Base-by-base conservation (phyloP, 2,329 filamentous ascomycete species). In the Botrytis deweyae region DNA sequence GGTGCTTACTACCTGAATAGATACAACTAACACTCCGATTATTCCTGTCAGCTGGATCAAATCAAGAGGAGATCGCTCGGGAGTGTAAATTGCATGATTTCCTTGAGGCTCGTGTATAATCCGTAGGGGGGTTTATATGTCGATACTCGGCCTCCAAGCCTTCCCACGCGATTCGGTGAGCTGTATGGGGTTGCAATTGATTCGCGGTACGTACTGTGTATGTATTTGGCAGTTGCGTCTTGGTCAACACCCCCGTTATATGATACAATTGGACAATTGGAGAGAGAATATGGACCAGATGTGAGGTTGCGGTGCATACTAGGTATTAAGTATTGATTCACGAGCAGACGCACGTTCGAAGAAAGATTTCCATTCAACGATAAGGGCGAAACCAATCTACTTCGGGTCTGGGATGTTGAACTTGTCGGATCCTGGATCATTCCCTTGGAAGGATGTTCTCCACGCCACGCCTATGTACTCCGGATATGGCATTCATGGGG, bases 351-450 rank as follows among this genome's bases (percentile, higher is more conserved):
- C 64, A 66, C 64, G 42, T 68, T 68, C 49, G 49, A 68, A 33
- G 49, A 58, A 58, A 40, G 46, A 55, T 42, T 68, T 55, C 65
- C 65, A 38, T 18, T 49, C 66, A 58, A 68, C 49, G 65, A 68
- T 58, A 68, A 68, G 46, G 38, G 66, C 66, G 66, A 68, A 55
- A 58, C 25, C 49, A 58, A 33, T 58, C 66, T 58, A 42, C 38
- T 68, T 68, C 36, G 66, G 49, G 25, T 25, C 25, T 42, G 66
- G 49, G 36, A 68, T 42, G 42, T 58, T 38, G 49, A 58, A 40
- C 55, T 68, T 5, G 65, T 67, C 38, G 55, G 66, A 58, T 42
- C 66, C 36, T 33, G 33, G 18, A 33, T 29, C 38, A 20, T 68
- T 55, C 36, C 36, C 25, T 58, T 29, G 49, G 38, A 38, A n/a